These are phyloP conservation scores for Lasiosphaeriaceae sp. DNA, from an alignment of 495 filamentous ascomycete species.

Conservation along the genomic window DNA sequence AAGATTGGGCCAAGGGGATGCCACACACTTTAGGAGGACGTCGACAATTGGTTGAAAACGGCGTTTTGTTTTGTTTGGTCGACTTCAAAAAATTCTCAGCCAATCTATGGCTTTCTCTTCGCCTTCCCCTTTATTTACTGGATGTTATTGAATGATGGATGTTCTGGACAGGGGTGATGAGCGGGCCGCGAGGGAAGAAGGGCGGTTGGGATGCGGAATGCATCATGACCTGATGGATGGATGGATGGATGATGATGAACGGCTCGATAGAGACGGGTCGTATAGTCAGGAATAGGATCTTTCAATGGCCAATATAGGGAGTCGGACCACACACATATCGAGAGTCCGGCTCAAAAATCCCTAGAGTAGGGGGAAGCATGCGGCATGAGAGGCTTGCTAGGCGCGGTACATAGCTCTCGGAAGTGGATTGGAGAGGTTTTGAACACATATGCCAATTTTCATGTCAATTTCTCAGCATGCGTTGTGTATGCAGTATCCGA, in stretches of 20 bases:
- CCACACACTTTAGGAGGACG: not conserved
- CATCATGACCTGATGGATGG: not conserved
- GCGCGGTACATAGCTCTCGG: too few relatives aligned
- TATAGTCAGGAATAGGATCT: too few relatives aligned
- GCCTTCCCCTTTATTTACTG: not conserved
- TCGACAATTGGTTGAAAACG: not conserved
- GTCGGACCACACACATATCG: too few relatives aligned
- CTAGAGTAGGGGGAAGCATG: too few relatives aligned
- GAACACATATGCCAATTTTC: not conserved
- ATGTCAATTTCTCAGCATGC: too few relatives aligned
- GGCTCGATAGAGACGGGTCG: too few relatives aligned
- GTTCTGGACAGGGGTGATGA: not conserved
- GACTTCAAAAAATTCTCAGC: constrained; percentile 5
- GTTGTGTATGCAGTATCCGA: too few relatives aligned
- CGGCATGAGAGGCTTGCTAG: not conserved
- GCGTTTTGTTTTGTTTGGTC: not conserved
- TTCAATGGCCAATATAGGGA: too few relatives aligned
- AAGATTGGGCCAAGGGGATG: not conserved
- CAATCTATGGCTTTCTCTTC: not conserved
- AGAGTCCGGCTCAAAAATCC: too few relatives aligned
- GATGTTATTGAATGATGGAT: not conserved
- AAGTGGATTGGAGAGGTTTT: too few relatives aligned
- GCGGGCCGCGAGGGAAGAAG: not conserved
- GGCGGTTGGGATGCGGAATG: not conserved
- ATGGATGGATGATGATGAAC: not conserved